Evolutionary conservation across 129 eudicot species (phyloP).

Genomic region (Lactuca sativa): DNA sequence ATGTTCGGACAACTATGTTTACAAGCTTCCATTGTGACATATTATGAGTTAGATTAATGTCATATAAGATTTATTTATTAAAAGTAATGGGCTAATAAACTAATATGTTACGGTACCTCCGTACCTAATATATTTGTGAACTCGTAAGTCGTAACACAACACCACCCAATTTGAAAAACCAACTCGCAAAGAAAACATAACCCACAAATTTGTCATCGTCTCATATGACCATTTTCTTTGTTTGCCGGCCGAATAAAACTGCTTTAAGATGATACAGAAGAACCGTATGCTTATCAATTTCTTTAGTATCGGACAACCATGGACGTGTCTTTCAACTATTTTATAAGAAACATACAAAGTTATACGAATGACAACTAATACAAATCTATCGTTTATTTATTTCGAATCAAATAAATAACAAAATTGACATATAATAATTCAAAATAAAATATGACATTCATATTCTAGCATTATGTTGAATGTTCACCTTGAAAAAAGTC

Average conservation of each 20-base stretch:
- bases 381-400: neutral
- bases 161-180: conserved; percentile 1
- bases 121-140: neutral
- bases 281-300: neutral
- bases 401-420: neutral
- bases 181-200: neutral
- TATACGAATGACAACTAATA: neutral
- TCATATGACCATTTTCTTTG: neutral
- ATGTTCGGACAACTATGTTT: no score
- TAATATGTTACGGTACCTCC: neutral
- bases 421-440: neutral
- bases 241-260: neutral
- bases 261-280: neutral
- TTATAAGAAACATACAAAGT: neutral
- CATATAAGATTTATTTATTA: no score
- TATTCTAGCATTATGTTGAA: conserved; percentile 22
- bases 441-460: conserved; percentile 1
- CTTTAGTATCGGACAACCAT: no score
- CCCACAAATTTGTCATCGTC: neutral
- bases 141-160: neutral
- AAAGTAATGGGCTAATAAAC: no score
- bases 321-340: neutral
- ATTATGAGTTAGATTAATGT: no score
- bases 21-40: no score
- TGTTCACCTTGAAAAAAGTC: conserved; percentile 21